phyloP scores from a whole-genome alignment of 2,329 filamentous ascomycete species.

The Aschersonia sp. region DNA sequence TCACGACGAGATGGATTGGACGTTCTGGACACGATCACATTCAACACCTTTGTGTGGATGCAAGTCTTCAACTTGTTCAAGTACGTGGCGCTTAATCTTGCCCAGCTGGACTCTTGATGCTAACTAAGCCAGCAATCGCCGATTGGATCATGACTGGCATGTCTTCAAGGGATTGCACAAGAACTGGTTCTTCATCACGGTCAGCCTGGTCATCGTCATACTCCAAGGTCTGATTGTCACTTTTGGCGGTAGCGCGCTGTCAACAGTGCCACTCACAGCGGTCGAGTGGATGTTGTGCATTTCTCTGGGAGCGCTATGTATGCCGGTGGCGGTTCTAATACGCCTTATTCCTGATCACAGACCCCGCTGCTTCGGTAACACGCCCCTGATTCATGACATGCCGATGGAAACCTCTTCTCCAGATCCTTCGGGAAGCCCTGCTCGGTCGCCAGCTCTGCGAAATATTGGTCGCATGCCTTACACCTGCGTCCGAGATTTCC shows the following conservation, averaged over 20 bases:
- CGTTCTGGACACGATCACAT: slow-evolving; percentile 44
- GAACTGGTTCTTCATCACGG: slow-evolving; percentile 58
- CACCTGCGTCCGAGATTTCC: background rate
- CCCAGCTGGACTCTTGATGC: background rate
- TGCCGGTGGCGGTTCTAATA: slow-evolving; percentile 59
- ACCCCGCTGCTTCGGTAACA: background rate
- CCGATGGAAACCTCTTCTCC: background rate
- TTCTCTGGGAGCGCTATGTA: slow-evolving; percentile 57
- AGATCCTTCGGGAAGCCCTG: background rate
- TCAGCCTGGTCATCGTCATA: slow-evolving; percentile 56
- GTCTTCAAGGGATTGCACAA: slow-evolving; percentile 55
- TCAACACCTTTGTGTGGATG: slow-evolving; percentile 61
- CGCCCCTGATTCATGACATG: background rate
- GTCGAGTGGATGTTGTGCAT: slow-evolving; percentile 68
- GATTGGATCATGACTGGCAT: slow-evolving; percentile 63
- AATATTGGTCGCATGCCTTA: background rate
- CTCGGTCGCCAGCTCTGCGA: background rate
- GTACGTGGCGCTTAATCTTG: background rate
- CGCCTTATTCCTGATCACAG: slow-evolving; percentile 44
- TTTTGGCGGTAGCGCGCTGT: slow-evolving; percentile 52
- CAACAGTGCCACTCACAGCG: slow-evolving; percentile 35
- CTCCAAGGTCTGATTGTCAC: slow-evolving; percentile 61
- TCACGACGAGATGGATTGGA: slow-evolving; percentile 23
- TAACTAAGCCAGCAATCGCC: slow-evolving; percentile 23
- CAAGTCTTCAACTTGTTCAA: slow-evolving; percentile 46